phyloP scores from a whole-genome alignment of 148 eudicot genomes.

The Agrostemma githago region DNA sequence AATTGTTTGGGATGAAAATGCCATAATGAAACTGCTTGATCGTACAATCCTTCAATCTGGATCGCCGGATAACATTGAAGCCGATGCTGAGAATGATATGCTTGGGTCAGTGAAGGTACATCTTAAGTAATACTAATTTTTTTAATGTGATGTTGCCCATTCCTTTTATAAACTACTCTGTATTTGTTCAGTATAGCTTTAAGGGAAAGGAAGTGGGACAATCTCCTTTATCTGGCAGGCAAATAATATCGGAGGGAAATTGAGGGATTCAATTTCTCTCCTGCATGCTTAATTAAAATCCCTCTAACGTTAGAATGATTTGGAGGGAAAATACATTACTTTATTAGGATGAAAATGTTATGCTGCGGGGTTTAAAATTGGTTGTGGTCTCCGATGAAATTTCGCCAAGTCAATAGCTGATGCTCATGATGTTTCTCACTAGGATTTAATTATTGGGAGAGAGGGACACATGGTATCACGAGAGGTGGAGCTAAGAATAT shows the following conservation, averaged over 20 bases:
- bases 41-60: constrained; percentile 68
- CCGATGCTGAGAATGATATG: constrained; percentile 87
- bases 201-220: too few species aligned
- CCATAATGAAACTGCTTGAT: constrained; percentile 87
- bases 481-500: too few species aligned
- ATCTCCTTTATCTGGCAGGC: too few species aligned
- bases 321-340: too few species aligned
- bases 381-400: background rate
- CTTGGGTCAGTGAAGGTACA: constrained; percentile 97
- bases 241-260: too few species aligned
- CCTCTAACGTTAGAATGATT: too few species aligned
- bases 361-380: background rate
- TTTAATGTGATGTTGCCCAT: background rate
- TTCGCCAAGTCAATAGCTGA: background rate
- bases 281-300: too few species aligned
- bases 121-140: background rate
- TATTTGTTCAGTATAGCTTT: background rate
- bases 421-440: background rate
- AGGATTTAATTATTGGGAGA: too few species aligned
- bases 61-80: constrained; percentile 64
- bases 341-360: background rate
- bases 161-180: background rate
- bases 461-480: too few species aligned
- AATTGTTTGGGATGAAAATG: constrained; percentile 85
- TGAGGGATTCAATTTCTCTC: too few species aligned